A percentile compares a stretch with the other conserved stretches of the same genome.
Evolutionary conservation across 2,329 filamentous ascomycete genomes (phyloP).

Genomic region (Alternaria angustiovoidea): DNA sequence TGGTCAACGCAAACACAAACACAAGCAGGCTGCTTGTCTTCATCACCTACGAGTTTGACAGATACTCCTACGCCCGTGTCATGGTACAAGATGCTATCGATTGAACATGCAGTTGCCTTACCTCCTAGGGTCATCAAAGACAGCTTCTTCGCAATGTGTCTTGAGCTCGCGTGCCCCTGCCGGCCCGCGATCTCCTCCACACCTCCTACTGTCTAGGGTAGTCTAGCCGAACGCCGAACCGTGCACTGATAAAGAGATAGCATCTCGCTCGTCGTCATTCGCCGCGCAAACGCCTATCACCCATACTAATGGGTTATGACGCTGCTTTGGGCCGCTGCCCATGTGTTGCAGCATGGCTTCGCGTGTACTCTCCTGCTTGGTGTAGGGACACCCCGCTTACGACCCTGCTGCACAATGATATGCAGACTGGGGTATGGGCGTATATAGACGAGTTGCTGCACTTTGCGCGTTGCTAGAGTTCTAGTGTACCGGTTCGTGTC

Average conservation of each 20-base stretch:
- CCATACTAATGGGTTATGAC: background rate
- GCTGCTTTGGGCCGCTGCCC: background rate
- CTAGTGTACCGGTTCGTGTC: background rate
- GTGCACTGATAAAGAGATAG: conserved; percentile 21
- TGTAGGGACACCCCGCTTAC: conserved; percentile 6
- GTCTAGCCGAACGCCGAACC: conserved; percentile 15
- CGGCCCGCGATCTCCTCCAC: conserved; percentile 7
- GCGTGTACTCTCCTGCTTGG: conserved; percentile 10
- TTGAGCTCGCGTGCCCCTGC: conserved; percentile 3
- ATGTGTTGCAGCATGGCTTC: conserved; percentile 2
- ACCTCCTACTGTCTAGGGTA: conserved; percentile 6
- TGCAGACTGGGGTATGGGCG: background rate
- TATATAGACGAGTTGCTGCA: conserved; percentile 3
- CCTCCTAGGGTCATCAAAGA: background rate
- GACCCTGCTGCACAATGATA: conserved; percentile 1
- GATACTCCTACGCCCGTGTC: background rate
- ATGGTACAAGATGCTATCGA: background rate
- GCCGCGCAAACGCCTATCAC: conserved; percentile 21
- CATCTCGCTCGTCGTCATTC: conserved; percentile 16
- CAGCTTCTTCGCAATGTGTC: background rate
- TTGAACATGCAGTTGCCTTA: background rate
- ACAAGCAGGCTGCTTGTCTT: background rate
- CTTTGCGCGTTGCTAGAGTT: background rate
- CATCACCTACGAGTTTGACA: background rate
- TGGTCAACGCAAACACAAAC: background rate